These are phyloP conservation scores for Poa pratensis DNA, from an alignment of 176 grass and related monocot genomes.

Conservation along the genomic window DNA sequence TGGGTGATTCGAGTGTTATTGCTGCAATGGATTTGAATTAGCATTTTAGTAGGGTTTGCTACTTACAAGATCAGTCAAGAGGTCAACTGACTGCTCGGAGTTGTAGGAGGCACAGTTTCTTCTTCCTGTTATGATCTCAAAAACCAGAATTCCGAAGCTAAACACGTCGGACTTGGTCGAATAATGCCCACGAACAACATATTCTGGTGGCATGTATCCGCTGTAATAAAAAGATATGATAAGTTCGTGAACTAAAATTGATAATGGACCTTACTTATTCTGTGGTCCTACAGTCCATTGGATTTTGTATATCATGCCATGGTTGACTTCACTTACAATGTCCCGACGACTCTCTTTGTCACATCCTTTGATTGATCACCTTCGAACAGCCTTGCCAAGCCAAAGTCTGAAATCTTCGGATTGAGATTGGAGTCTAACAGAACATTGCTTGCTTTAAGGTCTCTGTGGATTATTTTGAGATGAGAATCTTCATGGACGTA, in stretches of 20 bases:
- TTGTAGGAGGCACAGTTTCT: not conserved
- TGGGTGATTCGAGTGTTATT: not conserved
- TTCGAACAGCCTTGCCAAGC: not conserved
- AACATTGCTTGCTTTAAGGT: not conserved
- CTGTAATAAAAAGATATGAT: not conserved
- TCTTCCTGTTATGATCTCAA: constrained; percentile 9
- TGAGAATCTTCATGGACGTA: constrained; percentile 1
- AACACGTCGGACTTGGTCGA: not conserved
- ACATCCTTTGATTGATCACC: constrained; percentile 3
- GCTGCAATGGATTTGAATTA: not conserved
- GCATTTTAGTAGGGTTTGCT: not conserved
- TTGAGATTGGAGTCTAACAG: not conserved
- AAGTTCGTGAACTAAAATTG: not conserved
- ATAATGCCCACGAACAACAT: not conserved
- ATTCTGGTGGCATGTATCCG: not conserved
- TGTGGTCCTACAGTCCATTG: not conserved
- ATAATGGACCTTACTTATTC: not conserved
- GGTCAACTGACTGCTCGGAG: not conserved
- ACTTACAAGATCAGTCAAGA: not conserved
- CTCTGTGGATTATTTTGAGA: not conserved
- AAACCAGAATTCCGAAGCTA: not conserved
- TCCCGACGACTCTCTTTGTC: not conserved
- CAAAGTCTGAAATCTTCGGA: not conserved
- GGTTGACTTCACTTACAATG: constrained; percentile 4
- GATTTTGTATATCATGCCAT: not conserved